These are phyloP conservation scores for Ascochyta viciae-villosae DNA, from an alignment of 2,329 filamentous ascomycete genomes.

Conservation along the genomic window DNA sequence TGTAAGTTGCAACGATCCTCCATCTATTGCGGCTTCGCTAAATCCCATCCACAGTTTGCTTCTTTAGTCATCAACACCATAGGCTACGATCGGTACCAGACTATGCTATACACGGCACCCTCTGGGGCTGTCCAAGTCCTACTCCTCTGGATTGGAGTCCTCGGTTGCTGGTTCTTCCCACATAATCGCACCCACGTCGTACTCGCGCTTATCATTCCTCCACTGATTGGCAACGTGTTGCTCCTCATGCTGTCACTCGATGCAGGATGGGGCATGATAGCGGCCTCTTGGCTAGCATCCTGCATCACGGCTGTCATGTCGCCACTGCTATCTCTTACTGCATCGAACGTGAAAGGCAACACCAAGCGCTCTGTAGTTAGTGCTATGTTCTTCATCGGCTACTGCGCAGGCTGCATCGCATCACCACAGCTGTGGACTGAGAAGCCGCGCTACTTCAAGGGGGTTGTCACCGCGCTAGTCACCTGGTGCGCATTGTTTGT, in stretches of 20 bases:
- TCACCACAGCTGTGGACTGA: too few species aligned
- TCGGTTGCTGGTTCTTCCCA: conserved; percentile 51
- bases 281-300: conserved; percentile 55
- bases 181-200: conserved; percentile 51
- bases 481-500: too few species aligned
- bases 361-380: conserved; percentile 51
- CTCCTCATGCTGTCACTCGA: conserved; percentile 52
- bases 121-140: conserved; percentile 58
- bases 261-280: conserved; percentile 58
- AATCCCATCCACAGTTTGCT: conserved; percentile 48
- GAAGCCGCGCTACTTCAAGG: too few species aligned
- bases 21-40: neutral
- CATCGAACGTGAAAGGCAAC: conserved; percentile 61
- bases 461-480: too few species aligned
- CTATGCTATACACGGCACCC: conserved; percentile 57
- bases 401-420: too few species aligned
- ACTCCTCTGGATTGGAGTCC: conserved; percentile 56
- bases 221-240: conserved; percentile 55
- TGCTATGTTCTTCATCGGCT: neutral
- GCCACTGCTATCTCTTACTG: conserved; percentile 45
- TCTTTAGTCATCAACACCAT: conserved; percentile 55
- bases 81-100: conserved; percentile 49
- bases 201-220: conserved; percentile 51
- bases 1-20: neutral
- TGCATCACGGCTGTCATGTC: conserved; percentile 13